A percentile compares a stretch with the other conserved stretches of the same genome.
Conservation (phyloP, 208 protist species). For the Crithidia sp. region DNA sequence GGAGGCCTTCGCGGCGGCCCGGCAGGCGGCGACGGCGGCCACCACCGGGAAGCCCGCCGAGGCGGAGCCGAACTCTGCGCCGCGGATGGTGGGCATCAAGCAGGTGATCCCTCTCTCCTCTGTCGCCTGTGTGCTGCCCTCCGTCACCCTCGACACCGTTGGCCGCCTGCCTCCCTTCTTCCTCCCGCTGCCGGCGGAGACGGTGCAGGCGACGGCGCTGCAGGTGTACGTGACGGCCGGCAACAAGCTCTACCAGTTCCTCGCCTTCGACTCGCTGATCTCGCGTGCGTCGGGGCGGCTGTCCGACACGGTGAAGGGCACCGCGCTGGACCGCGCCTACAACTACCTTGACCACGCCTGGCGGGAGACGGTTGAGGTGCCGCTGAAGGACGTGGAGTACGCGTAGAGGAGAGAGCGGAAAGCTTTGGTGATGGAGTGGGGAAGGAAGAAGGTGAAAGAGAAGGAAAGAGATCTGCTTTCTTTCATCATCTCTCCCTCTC, state of each 20-base stretch:
- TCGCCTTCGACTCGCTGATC: conserved; percentile 65
- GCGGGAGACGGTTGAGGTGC: conserved; percentile 64
- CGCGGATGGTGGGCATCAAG: conserved; percentile 38
- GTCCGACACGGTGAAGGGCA: conserved; percentile 52
- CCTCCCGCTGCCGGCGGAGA: conserved; percentile 52
- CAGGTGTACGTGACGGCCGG: conserved; percentile 67
- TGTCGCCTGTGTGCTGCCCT: conserved; percentile 68
- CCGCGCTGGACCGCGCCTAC: conserved; percentile 70
- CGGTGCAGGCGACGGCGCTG: conserved; percentile 70
- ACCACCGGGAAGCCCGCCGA: conserved; percentile 10
- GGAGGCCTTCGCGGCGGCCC: conserved; percentile 24
- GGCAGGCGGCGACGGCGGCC: conserved; percentile 24
- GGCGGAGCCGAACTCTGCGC: not conserved
- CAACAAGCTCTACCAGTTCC: conserved; percentile 77
- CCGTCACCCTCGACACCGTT: conserved; percentile 64
- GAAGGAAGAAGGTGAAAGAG: not conserved
- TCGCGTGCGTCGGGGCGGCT: conserved; percentile 49
- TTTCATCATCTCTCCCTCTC: not conserved
- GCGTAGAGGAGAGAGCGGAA: conserved; percentile 20
- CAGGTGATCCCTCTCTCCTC: conserved; percentile 60
- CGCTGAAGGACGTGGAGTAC: conserved; percentile 69
- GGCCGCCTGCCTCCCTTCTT: conserved; percentile 66
- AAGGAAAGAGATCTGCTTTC: not conserved
- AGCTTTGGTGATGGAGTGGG: not conserved
- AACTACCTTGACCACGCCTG: conserved; percentile 90